Base-by-base conservation (phyloP, 441 rosid genomes). In the Gossypium trilobum region DNA sequence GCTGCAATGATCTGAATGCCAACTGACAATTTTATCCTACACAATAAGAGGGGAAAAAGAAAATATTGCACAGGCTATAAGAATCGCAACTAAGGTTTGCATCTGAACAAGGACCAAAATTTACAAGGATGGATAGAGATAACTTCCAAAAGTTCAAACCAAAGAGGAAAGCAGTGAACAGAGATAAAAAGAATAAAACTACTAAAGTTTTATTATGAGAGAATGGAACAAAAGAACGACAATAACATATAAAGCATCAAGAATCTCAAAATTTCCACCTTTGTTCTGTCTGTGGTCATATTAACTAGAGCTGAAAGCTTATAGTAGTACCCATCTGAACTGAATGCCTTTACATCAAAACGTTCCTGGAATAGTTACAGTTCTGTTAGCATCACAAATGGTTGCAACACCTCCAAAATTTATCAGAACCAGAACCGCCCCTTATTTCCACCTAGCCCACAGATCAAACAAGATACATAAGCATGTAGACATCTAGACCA, bases 241-340 rank as follows among this genome's bases (percentile, higher is more conserved):
- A 13, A 25, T 5, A 61, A 68, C 13, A 31, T 17, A 64, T 29
- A 74, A 75, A 36, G 20, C 11, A 63, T 55, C n/a, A 5, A 31
- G 44, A 77, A 73, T 6, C 13, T 70, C 44, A 16, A 29, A 5
- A 17, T 60, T 68, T 72, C 78, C 57, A 96, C 99, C 99, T 96
- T 96, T 74, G 99, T 96, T 86, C 98, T 88, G 80, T 93, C 97
- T 3, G 95, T 88, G 72, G 97, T 89, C 97, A 87, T 88, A 73
- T 93, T 91, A 79, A 96, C 76, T 58, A 83, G 70, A 62, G 93
- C 96, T 61, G 99, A 90, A 80, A 96, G 92, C 82, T 82, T 93
- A 85, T 86, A 89, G 84, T 93, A 96, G 66, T 88, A 87, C 75
- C 87, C 89, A 75, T 93, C 91, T 25, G 95, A 87, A 78, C 84